Evolutionary conservation across 1,139 yeast genomes (phyloP).

Genomic region (Geotrichum macrosporum): DNA sequence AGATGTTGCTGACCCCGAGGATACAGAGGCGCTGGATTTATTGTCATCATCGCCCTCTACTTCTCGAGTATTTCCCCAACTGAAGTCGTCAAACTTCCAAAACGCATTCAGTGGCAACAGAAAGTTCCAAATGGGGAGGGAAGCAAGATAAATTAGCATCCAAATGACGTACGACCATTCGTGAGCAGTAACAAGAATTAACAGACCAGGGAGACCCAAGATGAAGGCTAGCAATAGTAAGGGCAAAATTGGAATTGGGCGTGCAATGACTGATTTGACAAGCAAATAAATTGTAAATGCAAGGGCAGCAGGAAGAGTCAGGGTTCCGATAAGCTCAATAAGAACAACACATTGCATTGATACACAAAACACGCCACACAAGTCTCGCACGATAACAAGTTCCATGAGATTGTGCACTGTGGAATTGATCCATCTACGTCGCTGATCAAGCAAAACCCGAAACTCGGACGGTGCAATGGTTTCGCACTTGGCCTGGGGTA

Average conservation of each 20-base stretch:
- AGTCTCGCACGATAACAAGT: constrained; percentile 34
- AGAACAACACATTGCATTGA: constrained; percentile 39
- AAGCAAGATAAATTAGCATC: constrained; percentile 70
- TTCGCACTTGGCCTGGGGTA: constrained; percentile 37
- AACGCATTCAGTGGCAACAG: constrained; percentile 76
- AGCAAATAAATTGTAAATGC: constrained; percentile 75
- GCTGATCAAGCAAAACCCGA: constrained; percentile 36
- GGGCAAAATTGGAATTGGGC: constrained; percentile 75
- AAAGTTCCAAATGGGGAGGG: constrained; percentile 90
- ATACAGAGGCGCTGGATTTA: too few relatives aligned
- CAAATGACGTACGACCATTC: constrained; percentile 65
- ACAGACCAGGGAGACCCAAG: constrained; percentile 77
- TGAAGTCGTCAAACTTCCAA: constrained; percentile 93
- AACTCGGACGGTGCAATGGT: constrained; percentile 37
- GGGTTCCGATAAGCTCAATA: constrained; percentile 38
- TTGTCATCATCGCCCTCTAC: constrained; percentile 50
- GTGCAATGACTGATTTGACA: constrained; percentile 62
- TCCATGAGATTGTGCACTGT: constrained; percentile 39
- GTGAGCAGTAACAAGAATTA: constrained; percentile 79
- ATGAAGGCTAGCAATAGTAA: constrained; percentile 69
- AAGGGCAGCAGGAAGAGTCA: constrained; percentile 84
- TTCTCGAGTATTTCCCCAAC: constrained; percentile 91
- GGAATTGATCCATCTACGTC: constrained; percentile 42
- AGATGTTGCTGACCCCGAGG: too few relatives aligned
- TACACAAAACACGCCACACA: constrained; percentile 40